phyloP scores from a whole-genome alignment of 169 alveolate genomes.

The Eimeria maxima region DNA sequence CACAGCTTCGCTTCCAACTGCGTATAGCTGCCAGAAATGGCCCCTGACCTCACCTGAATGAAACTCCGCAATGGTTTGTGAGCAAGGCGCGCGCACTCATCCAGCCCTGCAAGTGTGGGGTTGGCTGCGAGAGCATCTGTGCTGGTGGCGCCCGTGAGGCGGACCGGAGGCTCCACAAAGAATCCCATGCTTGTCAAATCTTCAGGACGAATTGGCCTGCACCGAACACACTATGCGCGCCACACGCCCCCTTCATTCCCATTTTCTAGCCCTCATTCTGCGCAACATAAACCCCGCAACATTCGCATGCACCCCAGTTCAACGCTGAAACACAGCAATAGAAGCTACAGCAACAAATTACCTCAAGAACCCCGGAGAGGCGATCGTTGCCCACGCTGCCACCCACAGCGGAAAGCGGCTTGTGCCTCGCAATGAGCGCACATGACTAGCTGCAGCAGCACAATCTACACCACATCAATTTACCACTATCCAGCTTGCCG shows the following conservation, averaged over 20 bases:
- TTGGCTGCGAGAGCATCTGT: constrained; percentile 55
- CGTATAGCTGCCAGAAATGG: neutral
- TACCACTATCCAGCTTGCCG: neutral
- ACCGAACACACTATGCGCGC: neutral
- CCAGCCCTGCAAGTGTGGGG: constrained; percentile 73
- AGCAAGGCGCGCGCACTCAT: constrained; percentile 54
- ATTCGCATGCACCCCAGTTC: neutral
- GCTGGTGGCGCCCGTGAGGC: constrained; percentile 51
- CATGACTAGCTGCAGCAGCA: constrained; percentile 38
- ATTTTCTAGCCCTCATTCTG: neutral
- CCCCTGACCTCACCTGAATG: constrained; percentile 39
- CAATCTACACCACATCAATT: neutral
- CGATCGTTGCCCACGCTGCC: constrained; percentile 75
- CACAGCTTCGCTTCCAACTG: neutral
- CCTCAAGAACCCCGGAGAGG: constrained; percentile 58
- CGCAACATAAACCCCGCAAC: neutral
- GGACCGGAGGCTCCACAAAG: neutral
- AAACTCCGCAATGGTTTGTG: constrained; percentile 53
- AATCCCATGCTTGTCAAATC: constrained; percentile 53
- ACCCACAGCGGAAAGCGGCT: constrained; percentile 71
- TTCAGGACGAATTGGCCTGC: constrained; percentile 47
- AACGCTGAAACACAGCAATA: neutral
- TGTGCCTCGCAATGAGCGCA: constrained; percentile 59
- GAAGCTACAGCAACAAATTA: neutral
- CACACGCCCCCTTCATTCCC: neutral